Percentiles rank a stretch among this genome's conserved stretches.
phyloP scores from a whole-genome alignment of 2,329 filamentous ascomycete genomes.

The Tolypocladium ovalisporum region DNA sequence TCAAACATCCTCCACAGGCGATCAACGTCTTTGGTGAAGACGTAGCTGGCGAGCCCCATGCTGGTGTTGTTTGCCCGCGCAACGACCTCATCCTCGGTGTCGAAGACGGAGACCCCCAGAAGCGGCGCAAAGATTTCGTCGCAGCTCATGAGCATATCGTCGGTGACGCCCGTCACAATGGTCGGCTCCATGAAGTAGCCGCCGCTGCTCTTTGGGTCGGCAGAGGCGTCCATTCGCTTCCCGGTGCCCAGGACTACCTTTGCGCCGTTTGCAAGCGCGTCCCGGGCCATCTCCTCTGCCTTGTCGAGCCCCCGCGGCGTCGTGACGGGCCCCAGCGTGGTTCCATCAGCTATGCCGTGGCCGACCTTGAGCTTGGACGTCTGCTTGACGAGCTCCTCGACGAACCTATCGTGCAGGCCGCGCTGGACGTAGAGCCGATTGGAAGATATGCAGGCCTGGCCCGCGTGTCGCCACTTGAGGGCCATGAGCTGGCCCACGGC shows the following conservation, averaged over 20 bases:
- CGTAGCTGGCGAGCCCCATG: conserved; percentile 63
- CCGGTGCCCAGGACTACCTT: conserved; percentile 43
- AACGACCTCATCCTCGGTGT: conserved; percentile 59
- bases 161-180: conserved; percentile 54
- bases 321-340: conserved; percentile 24
- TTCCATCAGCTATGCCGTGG: conserved; percentile 39
- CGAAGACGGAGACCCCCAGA: conserved; percentile 57
- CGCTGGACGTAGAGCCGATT: conserved; percentile 51
- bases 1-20: conserved; percentile 32
- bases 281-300: conserved; percentile 39
- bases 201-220: conserved; percentile 21
- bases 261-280: conserved; percentile 52
- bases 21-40: conserved; percentile 43
- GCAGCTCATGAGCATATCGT: conserved; percentile 52
- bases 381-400: conserved; percentile 39
- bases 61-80: conserved; percentile 53
- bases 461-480: conserved; percentile 62
- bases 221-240: conserved; percentile 27
- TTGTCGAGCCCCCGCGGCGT: conserved; percentile 21
- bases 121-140: conserved; percentile 68
- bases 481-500: conserved; percentile 51
- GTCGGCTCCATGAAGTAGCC: conserved; percentile 60
- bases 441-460: conserved; percentile 60
- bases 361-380: conserved; percentile 46
- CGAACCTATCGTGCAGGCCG: conserved; percentile 50